Evolutionary conservation across 2,329 filamentous ascomycete species (phyloP), one percentile per base, ranked within the genome.

Genomic region (Bimuria novae-zelandiae): DNA sequence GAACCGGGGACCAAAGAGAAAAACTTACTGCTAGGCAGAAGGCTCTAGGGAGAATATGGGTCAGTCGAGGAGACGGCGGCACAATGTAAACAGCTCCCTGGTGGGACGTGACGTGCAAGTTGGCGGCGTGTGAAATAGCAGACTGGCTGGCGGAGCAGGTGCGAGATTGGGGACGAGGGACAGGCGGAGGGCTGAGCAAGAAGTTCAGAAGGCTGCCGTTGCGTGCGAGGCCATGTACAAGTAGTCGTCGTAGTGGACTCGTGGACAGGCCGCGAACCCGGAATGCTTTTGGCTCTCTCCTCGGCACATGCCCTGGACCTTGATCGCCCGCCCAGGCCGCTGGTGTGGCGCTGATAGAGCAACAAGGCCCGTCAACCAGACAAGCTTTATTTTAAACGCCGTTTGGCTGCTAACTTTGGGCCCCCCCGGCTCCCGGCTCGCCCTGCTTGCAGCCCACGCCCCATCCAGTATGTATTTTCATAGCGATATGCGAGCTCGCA

Each of bases 371-470:
- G 57, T 61, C 64, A 62, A 62, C 60, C 62, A 59, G 62, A 63
- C 68, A 71, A 73, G 70, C 69, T 73, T 72, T 73, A 62, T 66
- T 14, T 67, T 64, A 65, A 66, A 69, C 63, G 65, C 65, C 64
- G 66, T 64, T n/a, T 69, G 61, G 57, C 60, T 64, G 59, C 58
- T 56, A 56, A 54, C 60, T 60, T 55, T 57, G 60, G 39, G 57
- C 60, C 52, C 55, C 60, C 59, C 55, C 56, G 60, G 39, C 56
- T 59, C 52, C 55, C 52, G 44, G 39, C 47, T 52, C 46, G n/a
- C n/a, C 51, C 42, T 16, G 42, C 29, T 11, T 23, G 29, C 12
- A 35, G 42, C 40, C 40, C 40, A 30, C 40, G 27, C 25, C n/a
- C 11, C 40, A n/a, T 7, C 14, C 17, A 6, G 19, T 12, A 42